phyloP scores from a whole-genome alignment of 2,329 filamentous ascomycete species.

The Elsinoe australis region DNA sequence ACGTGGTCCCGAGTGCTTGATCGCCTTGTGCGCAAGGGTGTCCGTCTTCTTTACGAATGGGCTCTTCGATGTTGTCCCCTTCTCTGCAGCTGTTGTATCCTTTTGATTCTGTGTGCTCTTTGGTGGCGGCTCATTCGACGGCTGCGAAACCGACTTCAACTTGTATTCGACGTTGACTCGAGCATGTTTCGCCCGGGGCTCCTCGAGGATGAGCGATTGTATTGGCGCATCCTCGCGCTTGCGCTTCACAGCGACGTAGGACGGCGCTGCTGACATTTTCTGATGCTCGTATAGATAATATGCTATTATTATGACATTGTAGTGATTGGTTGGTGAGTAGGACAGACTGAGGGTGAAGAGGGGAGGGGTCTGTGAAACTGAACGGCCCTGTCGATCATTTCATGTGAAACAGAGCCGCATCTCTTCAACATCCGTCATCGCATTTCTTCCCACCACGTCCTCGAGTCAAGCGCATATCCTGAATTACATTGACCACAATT shows the following conservation, averaged over 20 bases:
- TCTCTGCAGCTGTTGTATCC: background rate
- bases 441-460: background rate
- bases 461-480: background rate
- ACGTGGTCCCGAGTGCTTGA: constrained; percentile 14
- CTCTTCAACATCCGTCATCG: background rate
- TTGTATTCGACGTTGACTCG: constrained; percentile 17
- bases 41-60: constrained; percentile 16
- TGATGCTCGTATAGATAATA: background rate
- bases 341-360: background rate
- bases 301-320: constrained; percentile 11
- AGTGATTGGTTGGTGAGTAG: background rate
- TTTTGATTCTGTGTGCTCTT: background rate
- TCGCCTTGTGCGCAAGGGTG: constrained; percentile 15
- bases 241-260: constrained; percentile 49
- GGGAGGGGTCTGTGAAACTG: constrained; percentile 11
- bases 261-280: constrained; percentile 41
- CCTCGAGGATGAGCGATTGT: constrained; percentile 21
- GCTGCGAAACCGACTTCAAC: constrained; percentile 18
- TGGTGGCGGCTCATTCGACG: constrained; percentile 15
- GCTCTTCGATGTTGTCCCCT: constrained; percentile 5
- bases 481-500: background rate
- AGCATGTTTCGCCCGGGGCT: constrained; percentile 19
- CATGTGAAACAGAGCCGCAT: constrained; percentile 15
- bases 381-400: constrained; percentile 14
- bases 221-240: constrained; percentile 48